A percentile compares a stretch with the other conserved stretches of the same genome.
Evolutionary conservation across 2,329 filamentous ascomycete species (phyloP).

Genomic region (Aspergillus proliferans): DNA sequence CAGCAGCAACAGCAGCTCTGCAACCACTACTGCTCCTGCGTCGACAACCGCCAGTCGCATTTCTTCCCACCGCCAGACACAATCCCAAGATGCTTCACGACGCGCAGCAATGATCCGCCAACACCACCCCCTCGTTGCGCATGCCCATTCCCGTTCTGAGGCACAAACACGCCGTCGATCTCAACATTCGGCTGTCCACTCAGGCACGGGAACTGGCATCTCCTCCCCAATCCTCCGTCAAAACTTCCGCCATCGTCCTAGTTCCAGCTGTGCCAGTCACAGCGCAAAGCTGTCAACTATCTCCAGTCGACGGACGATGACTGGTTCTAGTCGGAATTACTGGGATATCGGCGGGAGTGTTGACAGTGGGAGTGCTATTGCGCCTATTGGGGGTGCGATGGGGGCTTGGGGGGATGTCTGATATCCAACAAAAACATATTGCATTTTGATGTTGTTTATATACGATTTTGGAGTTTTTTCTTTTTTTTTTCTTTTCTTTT

Average conservation of each 20-base stretch:
- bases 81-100: conserved; percentile 60
- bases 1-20: conserved; percentile 35
- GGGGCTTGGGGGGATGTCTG: conserved; percentile 67
- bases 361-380: conserved; percentile 67
- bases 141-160: conserved; percentile 40
- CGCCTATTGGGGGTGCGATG: conserved; percentile 62
- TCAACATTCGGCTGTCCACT: conserved; percentile 27
- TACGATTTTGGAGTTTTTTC: too few species aligned
- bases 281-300: conserved; percentile 71
- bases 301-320: conserved; percentile 52
- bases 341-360: conserved; percentile 85
- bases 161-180: conserved; percentile 51
- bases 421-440: not conserved
- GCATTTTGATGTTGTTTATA: too few species aligned
- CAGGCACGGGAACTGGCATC: conserved; percentile 17
- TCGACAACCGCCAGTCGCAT: too few species aligned
- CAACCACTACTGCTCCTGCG: conserved; percentile 21
- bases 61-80: too few species aligned
- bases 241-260: conserved; percentile 42
- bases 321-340: conserved; percentile 71
- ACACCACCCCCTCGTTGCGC: conserved; percentile 77
- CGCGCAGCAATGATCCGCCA: conserved; percentile 79
- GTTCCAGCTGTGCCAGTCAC: conserved; percentile 77
- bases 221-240: conserved; percentile 33
- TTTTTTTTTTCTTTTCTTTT: too few species aligned